phyloP scores from a whole-genome alignment of 257 asterid species.

The Verbascum thapsus region DNA sequence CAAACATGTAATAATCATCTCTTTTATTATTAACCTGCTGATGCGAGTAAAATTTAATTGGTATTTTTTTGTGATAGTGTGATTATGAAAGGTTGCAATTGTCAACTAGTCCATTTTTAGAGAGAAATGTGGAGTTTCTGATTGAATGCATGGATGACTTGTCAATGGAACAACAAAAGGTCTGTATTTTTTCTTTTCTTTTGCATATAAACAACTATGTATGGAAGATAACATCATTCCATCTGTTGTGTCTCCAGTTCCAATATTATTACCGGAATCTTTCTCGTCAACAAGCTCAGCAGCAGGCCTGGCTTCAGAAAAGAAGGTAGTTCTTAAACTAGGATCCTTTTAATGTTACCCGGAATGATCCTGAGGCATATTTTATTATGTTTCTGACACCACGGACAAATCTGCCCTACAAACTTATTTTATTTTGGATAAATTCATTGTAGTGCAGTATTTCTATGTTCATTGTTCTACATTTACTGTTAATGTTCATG shows the following conservation, averaged over 20 bases:
- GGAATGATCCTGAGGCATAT: neutral
- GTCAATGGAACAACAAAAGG: conserved; percentile 95
- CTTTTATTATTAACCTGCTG: neutral
- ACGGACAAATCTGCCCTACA: neutral
- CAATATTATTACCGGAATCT: conserved; percentile 91
- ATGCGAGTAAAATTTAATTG: neutral
- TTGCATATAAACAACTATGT: conserved; percentile 15
- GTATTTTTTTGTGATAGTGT: conserved; percentile 47
- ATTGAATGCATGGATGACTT: conserved; percentile 98
- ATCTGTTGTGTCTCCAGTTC: conserved; percentile 52
- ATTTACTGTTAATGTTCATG: conserved; percentile 9
- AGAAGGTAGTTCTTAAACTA: conserved; percentile 57
- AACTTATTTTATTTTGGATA: conserved; percentile 7
- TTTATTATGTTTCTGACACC: neutral
- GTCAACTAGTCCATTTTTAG: conserved; percentile 78
- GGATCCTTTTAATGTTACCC: neutral
- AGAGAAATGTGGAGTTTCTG: conserved; percentile 90
- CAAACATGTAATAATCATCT: conserved; percentile 60
- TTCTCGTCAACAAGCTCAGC: conserved; percentile 96
- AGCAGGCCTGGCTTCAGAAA: conserved; percentile 97
- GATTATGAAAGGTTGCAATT: conserved; percentile 89
- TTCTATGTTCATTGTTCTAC: neutral
- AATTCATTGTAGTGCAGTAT: conserved; percentile 3
- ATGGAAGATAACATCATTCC: conserved; percentile 13
- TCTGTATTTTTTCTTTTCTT: conserved; percentile 31